These are phyloP conservation scores for Botrytis sinoallii DNA, from an alignment of 2,329 filamentous ascomycete species.

Conservation along the genomic window DNA sequence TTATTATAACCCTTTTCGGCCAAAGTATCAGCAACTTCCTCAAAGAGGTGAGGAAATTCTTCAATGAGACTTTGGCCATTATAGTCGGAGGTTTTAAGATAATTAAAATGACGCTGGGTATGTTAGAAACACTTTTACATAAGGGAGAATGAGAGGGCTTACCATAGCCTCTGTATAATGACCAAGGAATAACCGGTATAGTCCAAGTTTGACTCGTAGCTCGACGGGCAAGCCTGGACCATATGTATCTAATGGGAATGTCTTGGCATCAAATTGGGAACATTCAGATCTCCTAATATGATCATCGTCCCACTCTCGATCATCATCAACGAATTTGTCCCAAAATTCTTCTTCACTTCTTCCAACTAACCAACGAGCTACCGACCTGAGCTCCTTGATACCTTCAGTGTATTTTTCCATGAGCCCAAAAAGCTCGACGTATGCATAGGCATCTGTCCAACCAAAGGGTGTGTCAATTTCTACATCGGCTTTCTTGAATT, in stretches of 20 bases:
- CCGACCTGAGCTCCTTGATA: constrained; percentile 63
- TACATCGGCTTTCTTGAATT: constrained; percentile 27
- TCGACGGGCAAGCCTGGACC: constrained; percentile 75
- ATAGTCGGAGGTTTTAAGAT: constrained; percentile 62
- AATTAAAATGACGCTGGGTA: constrained; percentile 60
- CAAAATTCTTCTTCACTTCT: constrained; percentile 72
- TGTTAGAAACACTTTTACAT: constrained; percentile 22
- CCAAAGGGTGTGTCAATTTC: constrained; percentile 25
- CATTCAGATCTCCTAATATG: constrained; percentile 64
- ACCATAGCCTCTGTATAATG: constrained; percentile 71
- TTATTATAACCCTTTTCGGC: constrained; percentile 48
- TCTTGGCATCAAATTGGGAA: constrained; percentile 55
- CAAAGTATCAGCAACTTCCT: constrained; percentile 63
- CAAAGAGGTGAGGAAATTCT: constrained; percentile 76
- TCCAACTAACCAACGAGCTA: constrained; percentile 80
- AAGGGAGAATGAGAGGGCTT: constrained; percentile 37
- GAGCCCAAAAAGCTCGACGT: constrained; percentile 74
- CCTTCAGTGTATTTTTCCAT: constrained; percentile 62
- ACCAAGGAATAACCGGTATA: constrained; percentile 73
- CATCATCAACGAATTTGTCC: constrained; percentile 69
- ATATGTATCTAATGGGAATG: constrained; percentile 58
- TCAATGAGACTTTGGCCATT: constrained; percentile 50
- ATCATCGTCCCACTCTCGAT: constrained; percentile 83
- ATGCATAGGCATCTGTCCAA: constrained; percentile 85
- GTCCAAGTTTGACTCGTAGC: constrained; percentile 76